Conservation (phyloP, 805 yeast species). For the Kockiozyma suomiensis region DNA sequence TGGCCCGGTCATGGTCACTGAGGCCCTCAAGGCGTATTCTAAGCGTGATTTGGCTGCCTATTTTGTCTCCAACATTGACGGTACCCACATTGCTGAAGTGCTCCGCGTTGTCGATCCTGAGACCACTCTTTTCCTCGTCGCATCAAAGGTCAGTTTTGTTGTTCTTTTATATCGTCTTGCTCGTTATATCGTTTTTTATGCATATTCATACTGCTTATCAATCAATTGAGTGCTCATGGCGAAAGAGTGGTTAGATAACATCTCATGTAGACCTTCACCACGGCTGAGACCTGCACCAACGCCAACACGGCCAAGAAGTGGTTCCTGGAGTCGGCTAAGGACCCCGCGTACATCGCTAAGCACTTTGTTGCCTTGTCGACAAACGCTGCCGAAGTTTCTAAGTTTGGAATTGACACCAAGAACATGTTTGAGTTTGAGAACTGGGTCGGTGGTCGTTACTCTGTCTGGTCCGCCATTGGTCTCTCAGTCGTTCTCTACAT, state of each 20-base stretch:
- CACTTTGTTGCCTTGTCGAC: conserved; percentile 97
- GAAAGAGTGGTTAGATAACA: not conserved
- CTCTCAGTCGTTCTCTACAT: conserved; percentile 91
- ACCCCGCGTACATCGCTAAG: conserved; percentile 78
- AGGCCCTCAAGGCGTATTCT: conserved; percentile 90
- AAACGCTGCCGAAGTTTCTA: conserved; percentile 84
- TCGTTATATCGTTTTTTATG: not conserved
- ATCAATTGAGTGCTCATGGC: too few species aligned
- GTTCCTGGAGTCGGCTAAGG: conserved; percentile 78
- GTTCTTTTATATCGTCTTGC: conserved; percentile 61
- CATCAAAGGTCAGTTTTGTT: conserved; percentile 34
- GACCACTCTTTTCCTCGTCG: conserved; percentile 72
- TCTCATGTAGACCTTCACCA: conserved; percentile 83
- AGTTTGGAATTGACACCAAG: conserved; percentile 95
- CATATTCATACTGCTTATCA: not conserved
- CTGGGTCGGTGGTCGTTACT: conserved; percentile 99
- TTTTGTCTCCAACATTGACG: conserved; percentile 98
- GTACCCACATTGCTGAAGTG: conserved; percentile 94
- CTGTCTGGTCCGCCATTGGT: conserved; percentile 99
- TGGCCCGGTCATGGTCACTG: conserved; percentile 99
- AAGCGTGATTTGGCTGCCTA: conserved; percentile 66
- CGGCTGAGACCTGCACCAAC: conserved; percentile 96
- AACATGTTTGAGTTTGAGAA: conserved; percentile 98
- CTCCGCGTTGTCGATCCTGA: conserved; percentile 79
- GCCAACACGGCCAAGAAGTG: conserved; percentile 94